A percentile compares a stretch with the other conserved stretches of the same genome.
Evolutionary conservation across 306 rosid species (phyloP).

Genomic region (Lotus japonicus): DNA sequence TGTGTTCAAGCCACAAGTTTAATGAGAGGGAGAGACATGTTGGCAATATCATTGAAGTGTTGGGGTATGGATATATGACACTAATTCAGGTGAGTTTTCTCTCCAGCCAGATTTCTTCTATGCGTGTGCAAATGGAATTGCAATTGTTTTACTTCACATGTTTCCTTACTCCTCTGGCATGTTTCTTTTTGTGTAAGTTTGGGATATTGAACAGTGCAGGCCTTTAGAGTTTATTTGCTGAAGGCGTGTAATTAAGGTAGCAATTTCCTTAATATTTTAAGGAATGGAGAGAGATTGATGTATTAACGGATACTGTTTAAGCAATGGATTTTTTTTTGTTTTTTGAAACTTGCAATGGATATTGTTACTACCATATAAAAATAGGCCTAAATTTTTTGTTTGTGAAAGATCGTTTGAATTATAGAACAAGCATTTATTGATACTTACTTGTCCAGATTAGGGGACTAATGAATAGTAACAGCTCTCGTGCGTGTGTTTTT

Average conservation of each 20-base stretch:
- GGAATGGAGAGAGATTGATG: constrained; percentile 7
- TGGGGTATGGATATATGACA: not conserved
- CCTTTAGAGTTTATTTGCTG: constrained; percentile 12
- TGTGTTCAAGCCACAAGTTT: constrained; percentile 19
- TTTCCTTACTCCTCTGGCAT: not conserved
- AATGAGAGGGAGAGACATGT: constrained; percentile 19
- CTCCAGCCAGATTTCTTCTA: constrained; percentile 18
- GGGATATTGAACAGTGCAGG: not conserved
- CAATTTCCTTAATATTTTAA: not conserved
- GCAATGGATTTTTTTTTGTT: not conserved
- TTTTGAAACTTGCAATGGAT: not conserved
- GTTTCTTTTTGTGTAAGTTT: not conserved
- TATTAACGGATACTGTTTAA: not conserved
- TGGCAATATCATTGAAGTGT: constrained; percentile 9
- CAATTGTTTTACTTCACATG: constrained; percentile 8
- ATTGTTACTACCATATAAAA: not conserved
- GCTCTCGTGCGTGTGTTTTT: not conserved
- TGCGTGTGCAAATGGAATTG: constrained; percentile 18
- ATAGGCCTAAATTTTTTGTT: not conserved
- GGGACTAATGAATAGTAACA: not conserved
- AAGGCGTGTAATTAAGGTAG: constrained; percentile 7
- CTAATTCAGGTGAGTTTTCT: constrained; percentile 29
- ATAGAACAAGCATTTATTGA: too few species aligned
- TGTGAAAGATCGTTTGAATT: not conserved
- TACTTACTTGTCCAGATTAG: not conserved